These are phyloP conservation scores for Rhizophora apiculata DNA, from an alignment of 345 rosid species.

Conservation along the genomic window DNA sequence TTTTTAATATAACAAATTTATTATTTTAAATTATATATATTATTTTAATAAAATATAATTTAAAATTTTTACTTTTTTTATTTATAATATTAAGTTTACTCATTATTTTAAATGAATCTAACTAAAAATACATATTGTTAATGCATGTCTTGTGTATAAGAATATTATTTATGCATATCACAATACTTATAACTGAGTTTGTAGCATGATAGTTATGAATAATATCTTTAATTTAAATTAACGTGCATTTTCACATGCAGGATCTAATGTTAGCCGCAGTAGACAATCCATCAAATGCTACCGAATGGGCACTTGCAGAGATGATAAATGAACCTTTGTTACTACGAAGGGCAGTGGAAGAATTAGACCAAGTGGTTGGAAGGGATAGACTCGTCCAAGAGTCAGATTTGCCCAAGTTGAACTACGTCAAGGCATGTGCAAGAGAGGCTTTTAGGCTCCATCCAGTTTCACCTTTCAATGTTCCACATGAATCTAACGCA, in stretches of 20 bases:
- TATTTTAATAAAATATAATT: too few species aligned
- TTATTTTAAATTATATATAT: too few species aligned
- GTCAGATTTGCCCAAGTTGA: slow-evolving; percentile 21
- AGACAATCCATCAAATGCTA: slow-evolving; percentile 49
- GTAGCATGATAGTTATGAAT: not conserved
- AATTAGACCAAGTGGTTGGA: slow-evolving; percentile 43
- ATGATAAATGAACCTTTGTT: slow-evolving; percentile 43
- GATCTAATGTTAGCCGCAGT: slow-evolving; percentile 42
- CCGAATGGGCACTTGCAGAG: slow-evolving; percentile 50
- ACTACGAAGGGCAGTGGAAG: slow-evolving; percentile 38
- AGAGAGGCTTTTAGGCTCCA: slow-evolving; percentile 30
- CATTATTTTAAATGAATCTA: too few species aligned
- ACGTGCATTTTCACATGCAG: slow-evolving; percentile 10
- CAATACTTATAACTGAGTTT: too few species aligned
- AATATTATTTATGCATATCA: too few species aligned
- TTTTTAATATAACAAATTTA: too few species aligned
- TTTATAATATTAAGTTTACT: too few species aligned
- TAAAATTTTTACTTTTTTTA: too few species aligned
- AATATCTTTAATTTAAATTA: not conserved
- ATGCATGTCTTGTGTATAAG: too few species aligned
- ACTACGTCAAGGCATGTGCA: slow-evolving; percentile 24
- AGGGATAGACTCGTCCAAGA: slow-evolving; percentile 41
- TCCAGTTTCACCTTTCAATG: slow-evolving; percentile 38
- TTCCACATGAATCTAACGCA: slow-evolving; percentile 37
- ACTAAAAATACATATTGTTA: too few species aligned